phyloP scores from a whole-genome alignment of 2,329 filamentous ascomycete genomes.

The Phoma sp. region DNA sequence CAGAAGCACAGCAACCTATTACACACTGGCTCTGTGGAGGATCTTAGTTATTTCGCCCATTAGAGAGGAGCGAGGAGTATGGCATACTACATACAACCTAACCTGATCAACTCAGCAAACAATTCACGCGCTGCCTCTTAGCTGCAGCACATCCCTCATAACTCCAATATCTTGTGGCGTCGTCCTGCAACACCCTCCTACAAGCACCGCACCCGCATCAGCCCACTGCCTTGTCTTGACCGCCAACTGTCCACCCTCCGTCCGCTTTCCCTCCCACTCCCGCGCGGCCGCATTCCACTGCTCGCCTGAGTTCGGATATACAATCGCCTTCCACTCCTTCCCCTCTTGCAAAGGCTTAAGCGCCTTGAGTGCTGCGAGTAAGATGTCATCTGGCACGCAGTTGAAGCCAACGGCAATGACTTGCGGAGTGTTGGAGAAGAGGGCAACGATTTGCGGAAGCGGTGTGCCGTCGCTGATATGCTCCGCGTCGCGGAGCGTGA shows the following conservation, averaged over 20 bases:
- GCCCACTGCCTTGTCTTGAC: constrained; percentile 44
- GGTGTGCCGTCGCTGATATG: constrained; percentile 54
- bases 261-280: constrained; percentile 42
- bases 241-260: constrained; percentile 32
- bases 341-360: constrained; percentile 30
- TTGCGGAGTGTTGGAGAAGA: constrained; percentile 39
- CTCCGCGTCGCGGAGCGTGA: constrained; percentile 48
- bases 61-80: background rate
- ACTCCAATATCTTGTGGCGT: constrained; percentile 51
- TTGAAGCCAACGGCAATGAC: constrained; percentile 57
- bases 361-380: constrained; percentile 41
- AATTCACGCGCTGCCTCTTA: background rate
- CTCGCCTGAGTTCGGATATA: constrained; percentile 59
- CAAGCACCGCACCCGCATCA: constrained; percentile 49
- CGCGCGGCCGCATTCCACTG: constrained; percentile 53
- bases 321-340: constrained; percentile 39
- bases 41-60: background rate
- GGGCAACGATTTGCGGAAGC: constrained; percentile 39
- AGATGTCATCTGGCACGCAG: constrained; percentile 50
- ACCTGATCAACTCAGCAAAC: background rate
- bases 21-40: too few relatives aligned
- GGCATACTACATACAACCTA: background rate
- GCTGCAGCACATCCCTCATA: constrained; percentile 37
- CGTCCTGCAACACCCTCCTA: constrained; percentile 59
- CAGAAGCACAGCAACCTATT: too few relatives aligned